phyloP scores from a whole-genome alignment of 176 grass and related monocot species.

The Oryza meyeriana region DNA sequence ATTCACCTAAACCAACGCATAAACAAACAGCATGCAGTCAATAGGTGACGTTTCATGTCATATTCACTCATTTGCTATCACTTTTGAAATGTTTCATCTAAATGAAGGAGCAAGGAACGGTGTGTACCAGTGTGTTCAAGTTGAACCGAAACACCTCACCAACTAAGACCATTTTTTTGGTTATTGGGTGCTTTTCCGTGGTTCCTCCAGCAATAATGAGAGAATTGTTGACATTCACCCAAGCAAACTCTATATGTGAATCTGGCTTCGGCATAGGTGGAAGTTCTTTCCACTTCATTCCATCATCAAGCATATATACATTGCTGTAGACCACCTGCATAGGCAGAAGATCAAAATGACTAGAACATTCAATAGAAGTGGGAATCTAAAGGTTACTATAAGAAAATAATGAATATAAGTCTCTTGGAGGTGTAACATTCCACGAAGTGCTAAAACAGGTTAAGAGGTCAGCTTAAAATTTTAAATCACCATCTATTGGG shows the following conservation, averaged over 20 bases:
- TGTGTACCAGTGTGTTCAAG: conserved; percentile 64
- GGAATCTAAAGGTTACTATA: neutral
- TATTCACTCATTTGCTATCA: neutral
- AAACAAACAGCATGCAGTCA: conserved; percentile 2
- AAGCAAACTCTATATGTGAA: conserved; percentile 97
- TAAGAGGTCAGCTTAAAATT: neutral
- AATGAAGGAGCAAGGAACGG: neutral
- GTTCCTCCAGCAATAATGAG: conserved; percentile 86
- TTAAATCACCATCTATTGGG: neutral
- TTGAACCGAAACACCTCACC: conserved; percentile 95
- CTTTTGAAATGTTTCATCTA: neutral
- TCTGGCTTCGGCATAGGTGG: conserved; percentile 86
- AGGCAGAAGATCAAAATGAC: conserved; percentile 17
- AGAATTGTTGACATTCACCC: conserved; percentile 87
- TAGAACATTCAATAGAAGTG: neutral
- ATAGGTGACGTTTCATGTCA: neutral
- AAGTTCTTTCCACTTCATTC: conserved; percentile 73
- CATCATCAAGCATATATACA: conserved; percentile 93
- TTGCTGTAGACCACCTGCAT: conserved; percentile 82
- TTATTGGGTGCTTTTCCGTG: conserved; percentile 84
- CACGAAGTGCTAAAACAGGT: neutral
- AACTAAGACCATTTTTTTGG: conserved; percentile 85
- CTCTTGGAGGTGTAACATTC: neutral
- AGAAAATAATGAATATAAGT: conserved; percentile 23
- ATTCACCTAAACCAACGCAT: neutral